phyloP scores from a whole-genome alignment of 2,329 filamentous ascomycete species.

The Mycocentrospora acerina region DNA sequence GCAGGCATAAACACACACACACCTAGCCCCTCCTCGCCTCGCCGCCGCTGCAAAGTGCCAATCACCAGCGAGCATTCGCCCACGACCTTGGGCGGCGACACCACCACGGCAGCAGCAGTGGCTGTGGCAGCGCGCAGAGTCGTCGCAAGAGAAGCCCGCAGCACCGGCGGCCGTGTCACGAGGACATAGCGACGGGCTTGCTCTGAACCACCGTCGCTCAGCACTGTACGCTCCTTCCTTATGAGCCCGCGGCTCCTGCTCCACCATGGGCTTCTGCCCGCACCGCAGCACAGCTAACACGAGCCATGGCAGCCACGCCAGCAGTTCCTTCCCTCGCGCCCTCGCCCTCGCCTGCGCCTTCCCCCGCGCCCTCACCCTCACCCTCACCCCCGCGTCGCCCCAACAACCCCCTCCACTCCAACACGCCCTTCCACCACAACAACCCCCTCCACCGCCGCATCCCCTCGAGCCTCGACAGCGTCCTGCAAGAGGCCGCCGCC shows the following conservation, averaged over 20 bases:
- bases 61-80: slow-evolving; percentile 31
- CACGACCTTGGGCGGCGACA: slow-evolving; percentile 20
- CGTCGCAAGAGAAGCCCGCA: too few species aligned
- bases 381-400: slow-evolving; percentile 29
- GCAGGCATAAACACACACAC: slow-evolving; percentile 1
- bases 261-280: background rate
- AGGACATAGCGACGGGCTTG: slow-evolving; percentile 20
- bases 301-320: background rate
- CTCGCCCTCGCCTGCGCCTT: slow-evolving; percentile 31
- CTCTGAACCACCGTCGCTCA: slow-evolving; percentile 12
- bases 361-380: too few species aligned
- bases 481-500: slow-evolving; percentile 31
- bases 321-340: too few species aligned
- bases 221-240: slow-evolving; percentile 23
- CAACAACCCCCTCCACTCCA: slow-evolving; percentile 30
- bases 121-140: too few species aligned
- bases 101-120: too few species aligned
- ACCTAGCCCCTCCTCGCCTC: background rate
- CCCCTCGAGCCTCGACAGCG: slow-evolving; percentile 30
- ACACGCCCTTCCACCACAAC: slow-evolving; percentile 22
- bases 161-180: slow-evolving; percentile 33
- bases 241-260: slow-evolving; percentile 3
- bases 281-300: slow-evolving; percentile 25
- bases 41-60: slow-evolving; percentile 25
- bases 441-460: slow-evolving; percentile 31